Conservation (phyloP, 2,329 filamentous ascomycete genomes). For the Colletotrichum simmondsii region DNA sequence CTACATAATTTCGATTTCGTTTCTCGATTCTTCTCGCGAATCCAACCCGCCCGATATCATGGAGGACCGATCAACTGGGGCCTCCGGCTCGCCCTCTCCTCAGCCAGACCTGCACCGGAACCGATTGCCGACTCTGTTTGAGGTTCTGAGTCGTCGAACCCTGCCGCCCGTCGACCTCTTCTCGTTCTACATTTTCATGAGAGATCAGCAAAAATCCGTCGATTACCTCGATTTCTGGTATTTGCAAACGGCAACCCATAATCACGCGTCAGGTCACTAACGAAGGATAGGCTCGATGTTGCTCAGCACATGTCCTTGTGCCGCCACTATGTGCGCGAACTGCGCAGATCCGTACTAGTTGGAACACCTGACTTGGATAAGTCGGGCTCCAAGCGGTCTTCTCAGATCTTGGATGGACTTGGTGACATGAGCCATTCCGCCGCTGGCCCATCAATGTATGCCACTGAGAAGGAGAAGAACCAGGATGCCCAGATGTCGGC, state of each 20-base stretch:
- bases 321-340: constrained; percentile 94
- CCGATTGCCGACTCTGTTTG: constrained; percentile 91
- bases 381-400: constrained; percentile 84
- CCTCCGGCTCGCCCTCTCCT: constrained; percentile 59
- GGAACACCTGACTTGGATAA: constrained; percentile 92
- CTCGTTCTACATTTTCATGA: constrained; percentile 99
- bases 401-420: constrained; percentile 78
- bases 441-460: constrained; percentile 70
- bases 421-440: constrained; percentile 73
- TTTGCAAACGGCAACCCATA: constrained; percentile 41
- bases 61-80: constrained; percentile 43
- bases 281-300: constrained; percentile 85
- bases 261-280: constrained; percentile 27
- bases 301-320: constrained; percentile 98
- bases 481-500: constrained; percentile 92
- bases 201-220: constrained; percentile 96
- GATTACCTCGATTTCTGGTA: constrained; percentile 99
- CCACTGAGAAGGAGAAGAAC: constrained; percentile 77
- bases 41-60: constrained; percentile 42
- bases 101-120: constrained; percentile 76
- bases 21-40: neutral
- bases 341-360: constrained; percentile 91
- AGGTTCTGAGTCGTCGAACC: constrained; percentile 94
- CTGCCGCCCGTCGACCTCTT: constrained; percentile 95
- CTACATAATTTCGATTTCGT: neutral